Conservation (phyloP, 2,329 filamentous ascomycete genomes). For the Neopestalotiopsis rosae region DNA sequence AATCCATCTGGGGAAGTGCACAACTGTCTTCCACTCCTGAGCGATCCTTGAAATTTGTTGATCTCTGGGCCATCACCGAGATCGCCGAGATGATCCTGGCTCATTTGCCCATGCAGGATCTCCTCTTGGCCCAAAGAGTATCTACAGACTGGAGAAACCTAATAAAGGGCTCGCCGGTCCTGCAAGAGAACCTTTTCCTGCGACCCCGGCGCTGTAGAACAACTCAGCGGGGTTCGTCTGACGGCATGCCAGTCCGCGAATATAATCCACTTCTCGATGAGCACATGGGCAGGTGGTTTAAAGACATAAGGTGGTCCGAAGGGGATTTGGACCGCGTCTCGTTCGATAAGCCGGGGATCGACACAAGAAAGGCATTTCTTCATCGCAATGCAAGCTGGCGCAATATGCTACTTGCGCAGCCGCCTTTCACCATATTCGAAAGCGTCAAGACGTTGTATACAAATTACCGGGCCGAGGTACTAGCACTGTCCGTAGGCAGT, state of each 20-base stretch:
- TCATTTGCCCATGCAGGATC: constrained; percentile 4
- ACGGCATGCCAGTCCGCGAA: background rate
- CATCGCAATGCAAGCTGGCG: constrained; percentile 1
- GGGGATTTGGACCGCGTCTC: too few species aligned
- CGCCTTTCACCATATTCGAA: constrained; percentile 9
- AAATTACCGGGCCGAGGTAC: background rate
- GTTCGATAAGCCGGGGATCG: too few species aligned
- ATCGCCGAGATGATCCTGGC: constrained; percentile 8
- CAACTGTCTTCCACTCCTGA: too few species aligned
- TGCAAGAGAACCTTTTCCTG: background rate
- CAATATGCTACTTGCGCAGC: constrained; percentile 1
- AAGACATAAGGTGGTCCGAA: too few species aligned
- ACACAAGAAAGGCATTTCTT: background rate
- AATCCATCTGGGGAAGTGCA: too few species aligned
- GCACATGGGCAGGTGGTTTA: constrained; percentile 7
- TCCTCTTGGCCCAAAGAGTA: background rate
- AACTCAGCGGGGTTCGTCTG: too few species aligned
- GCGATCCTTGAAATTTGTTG: background rate
- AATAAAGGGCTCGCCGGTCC: background rate
- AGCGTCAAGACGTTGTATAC: background rate
- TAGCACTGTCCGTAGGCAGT: background rate
- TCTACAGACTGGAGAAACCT: background rate
- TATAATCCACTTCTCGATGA: background rate
- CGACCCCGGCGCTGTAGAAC: background rate
- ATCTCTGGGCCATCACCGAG: background rate